These are phyloP conservation scores for Spinellus fusiger DNA, from an alignment of 192 early-diverging fungal genomes.

Conservation along the genomic window DNA sequence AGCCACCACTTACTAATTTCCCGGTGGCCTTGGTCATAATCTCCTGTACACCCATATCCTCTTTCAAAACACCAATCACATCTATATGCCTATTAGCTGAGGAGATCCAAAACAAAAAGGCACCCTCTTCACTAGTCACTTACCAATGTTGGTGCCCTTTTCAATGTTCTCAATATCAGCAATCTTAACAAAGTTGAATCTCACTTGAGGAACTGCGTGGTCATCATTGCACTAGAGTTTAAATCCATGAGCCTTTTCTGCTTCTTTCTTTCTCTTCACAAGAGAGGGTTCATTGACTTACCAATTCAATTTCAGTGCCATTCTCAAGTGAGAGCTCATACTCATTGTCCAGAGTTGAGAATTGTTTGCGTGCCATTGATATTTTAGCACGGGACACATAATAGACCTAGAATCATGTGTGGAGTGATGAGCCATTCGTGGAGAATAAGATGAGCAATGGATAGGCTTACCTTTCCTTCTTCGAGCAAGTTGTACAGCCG, in stretches of 20 bases:
- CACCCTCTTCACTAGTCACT: neutral
- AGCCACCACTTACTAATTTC: slow-evolving; percentile 51
- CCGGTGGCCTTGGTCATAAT: slow-evolving; percentile 56
- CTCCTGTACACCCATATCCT: slow-evolving; percentile 46
- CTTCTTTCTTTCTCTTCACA: neutral
- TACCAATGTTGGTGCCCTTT: slow-evolving; percentile 62
- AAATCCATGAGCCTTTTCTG: neutral
- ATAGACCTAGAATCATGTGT: slow-evolving; percentile 50
- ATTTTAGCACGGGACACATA: slow-evolving; percentile 78
- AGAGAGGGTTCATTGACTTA: slow-evolving; percentile 18
- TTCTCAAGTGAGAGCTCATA: slow-evolving; percentile 88
- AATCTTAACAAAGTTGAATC: slow-evolving; percentile 68
- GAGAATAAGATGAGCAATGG: neutral
- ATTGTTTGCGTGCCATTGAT: slow-evolving; percentile 80
- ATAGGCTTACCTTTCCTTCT: slow-evolving; percentile 51
- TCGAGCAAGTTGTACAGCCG: slow-evolving; percentile 71
- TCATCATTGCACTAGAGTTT: slow-evolving; percentile 48
- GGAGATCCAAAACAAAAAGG: neutral
- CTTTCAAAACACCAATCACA: slow-evolving; percentile 71
- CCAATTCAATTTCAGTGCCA: slow-evolving; percentile 52
- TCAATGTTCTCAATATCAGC: slow-evolving; percentile 59
- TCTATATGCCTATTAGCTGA: slow-evolving; percentile 40
- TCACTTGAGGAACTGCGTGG: slow-evolving; percentile 36
- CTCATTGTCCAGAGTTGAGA: slow-evolving; percentile 76
- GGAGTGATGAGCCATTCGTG: too few relatives aligned